phyloP scores from a whole-genome alignment of 2,329 filamentous ascomycete genomes.

The Fusarium ramigenum region DNA sequence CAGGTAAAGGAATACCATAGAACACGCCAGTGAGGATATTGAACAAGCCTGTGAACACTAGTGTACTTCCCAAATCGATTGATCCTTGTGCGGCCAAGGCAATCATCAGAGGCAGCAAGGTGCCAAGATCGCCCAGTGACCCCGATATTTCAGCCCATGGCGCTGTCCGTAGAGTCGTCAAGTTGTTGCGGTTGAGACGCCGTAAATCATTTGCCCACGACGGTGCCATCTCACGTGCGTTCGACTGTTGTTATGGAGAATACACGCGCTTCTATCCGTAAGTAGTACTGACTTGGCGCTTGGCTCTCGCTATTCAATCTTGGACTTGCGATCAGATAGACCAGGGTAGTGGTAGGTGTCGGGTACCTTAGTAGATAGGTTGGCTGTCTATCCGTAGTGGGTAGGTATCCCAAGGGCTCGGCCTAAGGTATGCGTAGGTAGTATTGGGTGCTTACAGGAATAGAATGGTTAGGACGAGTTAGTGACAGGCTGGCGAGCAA shows the following conservation, averaged over 20 bases:
- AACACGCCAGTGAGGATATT: constrained; percentile 83
- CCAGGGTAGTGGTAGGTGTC: not conserved
- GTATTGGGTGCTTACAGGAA: not conserved
- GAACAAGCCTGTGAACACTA: constrained; percentile 88
- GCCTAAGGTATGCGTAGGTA: not conserved
- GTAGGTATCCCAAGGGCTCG: not conserved
- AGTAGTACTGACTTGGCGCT: not conserved
- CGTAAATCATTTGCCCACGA: constrained; percentile 44
- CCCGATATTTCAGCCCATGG: constrained; percentile 82
- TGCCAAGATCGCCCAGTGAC: constrained; percentile 87
- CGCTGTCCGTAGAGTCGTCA: constrained; percentile 56
- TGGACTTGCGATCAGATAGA: not conserved
- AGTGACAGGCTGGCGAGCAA: not conserved
- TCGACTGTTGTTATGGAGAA: not conserved
- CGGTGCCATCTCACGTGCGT: constrained; percentile 27
- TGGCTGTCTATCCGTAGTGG: not conserved
- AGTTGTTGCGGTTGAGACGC: constrained; percentile 57
- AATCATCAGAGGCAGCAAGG: constrained; percentile 87
- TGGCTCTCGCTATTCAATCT: not conserved
- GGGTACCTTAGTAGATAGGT: not conserved
- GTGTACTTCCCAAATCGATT: constrained; percentile 82
- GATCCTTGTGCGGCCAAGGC: constrained; percentile 81
- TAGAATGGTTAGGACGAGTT: not conserved
- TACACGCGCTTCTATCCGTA: not conserved
- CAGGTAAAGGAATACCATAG: constrained; percentile 90